Base-by-base conservation (phyloP, 768 basidiomycete genomes). In the Saitozyma sp. region DNA sequence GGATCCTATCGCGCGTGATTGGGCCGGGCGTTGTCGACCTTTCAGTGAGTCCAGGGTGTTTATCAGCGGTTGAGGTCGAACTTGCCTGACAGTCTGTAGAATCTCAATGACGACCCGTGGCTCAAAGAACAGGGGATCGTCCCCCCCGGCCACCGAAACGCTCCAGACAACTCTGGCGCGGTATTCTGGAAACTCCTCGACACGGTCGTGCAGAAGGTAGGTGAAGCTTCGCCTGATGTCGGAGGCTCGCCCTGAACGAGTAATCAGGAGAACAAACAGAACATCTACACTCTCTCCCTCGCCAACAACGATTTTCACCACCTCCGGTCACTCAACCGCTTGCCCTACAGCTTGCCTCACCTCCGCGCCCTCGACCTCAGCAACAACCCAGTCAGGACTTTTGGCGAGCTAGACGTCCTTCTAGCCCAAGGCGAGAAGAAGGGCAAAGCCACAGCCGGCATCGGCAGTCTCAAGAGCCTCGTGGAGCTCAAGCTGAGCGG, bases 401-500 rank as follows among this genome's bases (percentile, higher is more conserved):
- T 92, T 3, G 76, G 91, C 29, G 87, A 89, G 78, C 86, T 88
- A 68, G 94, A 95, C 74, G 83, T 84, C 41, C 81, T 96, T 17
- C 82, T 83, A 29, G 82, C 84, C 3, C 86, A 86, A 83, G 87
- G 84, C 69, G 92, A 94, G 66, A 72, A 75, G 67, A 75, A 76
- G 58, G 79, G 80, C 9, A 78, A 78, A 53, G 64, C 64, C 1
- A 68, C 50, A n/a, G 62, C 68, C 6, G 71, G 68, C 9, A 52
- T 48, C 38, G 69, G 71, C 9, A 67, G 73, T 52, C 50, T 78
- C 56, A 76, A 74, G 52, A 70, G 64, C 46, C 62, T 78, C 13
- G 59, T 70, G 19, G 77, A 78, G 67, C 65, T 78, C 58, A 76
- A 76, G 50, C 56, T 74, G 38, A 71, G 75, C 45, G 71, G 65